Conservation (phyloP, 2,329 filamentous ascomycete genomes). For the Fusarium tricinctum region DNA sequence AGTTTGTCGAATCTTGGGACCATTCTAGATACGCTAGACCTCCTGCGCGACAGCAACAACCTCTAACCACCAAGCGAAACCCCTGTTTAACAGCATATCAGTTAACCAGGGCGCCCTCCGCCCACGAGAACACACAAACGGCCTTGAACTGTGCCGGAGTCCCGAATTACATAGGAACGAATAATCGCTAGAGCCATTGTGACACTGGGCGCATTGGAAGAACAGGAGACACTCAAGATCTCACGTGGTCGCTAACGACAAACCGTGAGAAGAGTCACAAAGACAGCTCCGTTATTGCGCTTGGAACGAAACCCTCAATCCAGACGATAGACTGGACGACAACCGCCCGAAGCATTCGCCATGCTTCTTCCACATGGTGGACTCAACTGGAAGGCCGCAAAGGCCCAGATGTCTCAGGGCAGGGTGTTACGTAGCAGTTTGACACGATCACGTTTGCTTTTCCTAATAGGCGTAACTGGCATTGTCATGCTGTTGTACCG, state of each 20-base stretch:
- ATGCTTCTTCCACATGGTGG: slow-evolving; percentile 94
- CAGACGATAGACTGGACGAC: slow-evolving; percentile 35
- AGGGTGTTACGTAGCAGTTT: slow-evolving; percentile 78
- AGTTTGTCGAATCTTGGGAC: slow-evolving; percentile 14
- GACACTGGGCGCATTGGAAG: slow-evolving; percentile 11
- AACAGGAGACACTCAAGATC: slow-evolving; percentile 3
- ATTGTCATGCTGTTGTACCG: slow-evolving; percentile 88
- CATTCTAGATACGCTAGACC: slow-evolving; percentile 28
- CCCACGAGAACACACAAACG: slow-evolving; percentile 18
- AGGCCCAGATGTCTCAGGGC: slow-evolving; percentile 81
- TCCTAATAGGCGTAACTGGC: slow-evolving; percentile 78
- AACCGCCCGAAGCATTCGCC: slow-evolving; percentile 52
- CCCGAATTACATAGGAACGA: slow-evolving; percentile 5
- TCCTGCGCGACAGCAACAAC: slow-evolving; percentile 33
- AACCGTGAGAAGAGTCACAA: slow-evolving; percentile 21
- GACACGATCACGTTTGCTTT: slow-evolving; percentile 82
- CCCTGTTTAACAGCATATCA: slow-evolving; percentile 33
- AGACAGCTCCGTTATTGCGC: slow-evolving; percentile 19
- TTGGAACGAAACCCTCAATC: slow-evolving; percentile 27
- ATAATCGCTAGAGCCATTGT: slow-evolving; percentile 18
- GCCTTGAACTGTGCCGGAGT: neutral
- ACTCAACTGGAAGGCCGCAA: slow-evolving; percentile 92
- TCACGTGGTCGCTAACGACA: slow-evolving; percentile 27
- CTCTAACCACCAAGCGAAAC: slow-evolving; percentile 33
- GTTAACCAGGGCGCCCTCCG: slow-evolving; percentile 19